Evolutionary conservation across 345 rosid genomes (phyloP).

Genomic region (Melaleuca quinquenervia): DNA sequence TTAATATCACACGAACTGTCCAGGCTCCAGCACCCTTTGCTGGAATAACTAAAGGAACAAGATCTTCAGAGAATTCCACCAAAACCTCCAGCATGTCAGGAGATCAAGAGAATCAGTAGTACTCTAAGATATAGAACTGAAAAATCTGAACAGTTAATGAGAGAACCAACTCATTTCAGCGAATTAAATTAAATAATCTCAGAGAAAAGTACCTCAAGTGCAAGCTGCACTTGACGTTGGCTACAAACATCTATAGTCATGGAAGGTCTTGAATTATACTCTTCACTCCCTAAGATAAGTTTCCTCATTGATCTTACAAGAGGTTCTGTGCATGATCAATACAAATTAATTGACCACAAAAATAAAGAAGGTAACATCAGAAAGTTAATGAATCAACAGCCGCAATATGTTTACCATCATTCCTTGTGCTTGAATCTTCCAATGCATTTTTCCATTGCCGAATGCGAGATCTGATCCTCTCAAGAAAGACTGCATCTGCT

Average conservation of each 20-base stretch:
- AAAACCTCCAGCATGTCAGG: constrained; percentile 38
- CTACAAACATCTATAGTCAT: constrained; percentile 75
- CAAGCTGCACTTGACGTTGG: constrained; percentile 73
- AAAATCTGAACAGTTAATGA: not conserved
- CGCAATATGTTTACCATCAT: constrained; percentile 31
- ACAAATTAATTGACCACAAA: not conserved
- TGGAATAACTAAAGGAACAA: constrained; percentile 63
- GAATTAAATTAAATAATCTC: not conserved
- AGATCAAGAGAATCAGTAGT: not conserved
- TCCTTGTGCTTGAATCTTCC: constrained; percentile 14
- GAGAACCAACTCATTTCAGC: not conserved
- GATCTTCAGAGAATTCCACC: constrained; percentile 43
- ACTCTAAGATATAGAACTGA: not conserved
- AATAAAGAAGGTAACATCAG: not conserved
- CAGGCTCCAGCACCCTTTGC: constrained; percentile 63
- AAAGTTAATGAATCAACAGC: not conserved
- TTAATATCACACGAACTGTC: constrained; percentile 60
- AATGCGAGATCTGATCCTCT: constrained; percentile 57
- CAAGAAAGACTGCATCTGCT: constrained; percentile 65
- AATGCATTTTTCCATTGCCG: constrained; percentile 58
- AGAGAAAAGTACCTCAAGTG: constrained; percentile 38
- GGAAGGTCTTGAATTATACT: constrained; percentile 61
- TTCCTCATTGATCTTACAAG: constrained; percentile 51
- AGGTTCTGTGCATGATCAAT: constrained; percentile 28
- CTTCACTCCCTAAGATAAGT: constrained; percentile 40